Base-by-base conservation (phyloP, 768 basidiomycete species). In the Phallus indusiatus region DNA sequence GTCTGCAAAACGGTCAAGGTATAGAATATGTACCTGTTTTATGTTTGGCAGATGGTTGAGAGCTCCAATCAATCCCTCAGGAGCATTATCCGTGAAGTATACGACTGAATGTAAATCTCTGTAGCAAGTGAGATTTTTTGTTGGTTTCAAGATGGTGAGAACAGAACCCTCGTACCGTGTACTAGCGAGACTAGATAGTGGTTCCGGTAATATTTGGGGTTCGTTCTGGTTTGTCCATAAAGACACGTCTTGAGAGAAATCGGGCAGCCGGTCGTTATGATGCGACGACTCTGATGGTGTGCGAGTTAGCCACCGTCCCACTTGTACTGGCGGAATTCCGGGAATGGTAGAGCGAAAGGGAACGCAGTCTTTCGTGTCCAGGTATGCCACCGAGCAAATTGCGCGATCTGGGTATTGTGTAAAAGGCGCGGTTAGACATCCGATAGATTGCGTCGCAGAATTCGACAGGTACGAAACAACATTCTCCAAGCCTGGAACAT, bases 271-370 rank as follows among this genome's bases (percentile, higher is more conserved):
- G 35, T 14, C 8, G 17, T 58, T 58, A 20, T 51, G 12, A 42
- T 10, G 12, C 8, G 14, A 35, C 16, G 21, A 22, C 14, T 3
- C n/a, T 10, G 56, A 18, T 14, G 20, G n/a, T 28, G 22, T 56
- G 5, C 22, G 47, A 14, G 47, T 47, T 24, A 36, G 84, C 85
- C 84, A 84, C 50, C 86, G 75, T 28, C 88, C 88, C 12, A 90
- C 86, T 64, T 86, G 84, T 1, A 78, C 69, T 16, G 79, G 72
- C n/a, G 72, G 69, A 51, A 73, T 73, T 11, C 88, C 87, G 0
- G 79, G 77, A 55, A 89, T 78, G 0, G 75, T 76, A 9, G 86
- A 88, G n/a, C 77, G 76, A 64, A 89, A 89, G 1, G 78, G 70
- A 0, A 74, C 70, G 11, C 77, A 78, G 8, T 66, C 54, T 0